Evolutionary conservation across 2,329 filamentous ascomycete genomes (phyloP).

Genomic region (Calcarisporium arbuscula): DNA sequence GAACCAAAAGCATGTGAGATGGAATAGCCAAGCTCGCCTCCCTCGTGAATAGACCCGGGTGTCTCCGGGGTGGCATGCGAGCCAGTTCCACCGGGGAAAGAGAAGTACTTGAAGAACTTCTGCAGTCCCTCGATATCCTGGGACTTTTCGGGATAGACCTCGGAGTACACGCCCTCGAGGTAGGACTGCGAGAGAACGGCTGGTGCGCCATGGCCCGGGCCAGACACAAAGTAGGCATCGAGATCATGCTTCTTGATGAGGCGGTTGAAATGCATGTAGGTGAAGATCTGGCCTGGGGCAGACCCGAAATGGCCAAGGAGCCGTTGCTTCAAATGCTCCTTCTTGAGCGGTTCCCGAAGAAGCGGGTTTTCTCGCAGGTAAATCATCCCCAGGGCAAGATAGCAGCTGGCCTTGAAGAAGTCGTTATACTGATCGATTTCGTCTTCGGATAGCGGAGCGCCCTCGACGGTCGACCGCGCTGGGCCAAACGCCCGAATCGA

Average conservation of each 20-base stretch:
- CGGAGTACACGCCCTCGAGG: constrained; percentile 70
- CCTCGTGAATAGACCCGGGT: constrained; percentile 70
- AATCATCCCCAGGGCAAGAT: constrained; percentile 74
- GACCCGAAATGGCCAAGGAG: constrained; percentile 75
- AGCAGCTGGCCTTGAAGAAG: constrained; percentile 69
- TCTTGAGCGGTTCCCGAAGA: constrained; percentile 60
- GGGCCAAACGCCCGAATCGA: constrained; percentile 59
- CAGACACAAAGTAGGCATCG: constrained; percentile 66
- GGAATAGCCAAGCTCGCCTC: constrained; percentile 76
- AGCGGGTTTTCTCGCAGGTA: constrained; percentile 70
- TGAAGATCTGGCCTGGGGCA: constrained; percentile 74
- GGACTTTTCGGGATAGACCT: constrained; percentile 69
- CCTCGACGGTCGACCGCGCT: constrained; percentile 59
- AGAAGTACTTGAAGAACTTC: constrained; percentile 77
- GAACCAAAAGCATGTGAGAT: constrained; percentile 73
- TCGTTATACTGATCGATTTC: constrained; percentile 64
- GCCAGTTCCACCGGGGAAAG: constrained; percentile 72
- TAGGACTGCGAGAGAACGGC: constrained; percentile 71
- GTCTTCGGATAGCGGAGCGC: constrained; percentile 55
- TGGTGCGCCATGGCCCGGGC: constrained; percentile 72
- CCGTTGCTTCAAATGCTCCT: constrained; percentile 66
- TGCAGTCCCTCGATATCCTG: constrained; percentile 63
- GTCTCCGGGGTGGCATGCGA: constrained; percentile 76
- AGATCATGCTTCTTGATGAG: constrained; percentile 75
- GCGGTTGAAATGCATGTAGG: constrained; percentile 76